phyloP scores from a whole-genome alignment of 164 flowering plant species.

The Stephania yunnanensis region DNA sequence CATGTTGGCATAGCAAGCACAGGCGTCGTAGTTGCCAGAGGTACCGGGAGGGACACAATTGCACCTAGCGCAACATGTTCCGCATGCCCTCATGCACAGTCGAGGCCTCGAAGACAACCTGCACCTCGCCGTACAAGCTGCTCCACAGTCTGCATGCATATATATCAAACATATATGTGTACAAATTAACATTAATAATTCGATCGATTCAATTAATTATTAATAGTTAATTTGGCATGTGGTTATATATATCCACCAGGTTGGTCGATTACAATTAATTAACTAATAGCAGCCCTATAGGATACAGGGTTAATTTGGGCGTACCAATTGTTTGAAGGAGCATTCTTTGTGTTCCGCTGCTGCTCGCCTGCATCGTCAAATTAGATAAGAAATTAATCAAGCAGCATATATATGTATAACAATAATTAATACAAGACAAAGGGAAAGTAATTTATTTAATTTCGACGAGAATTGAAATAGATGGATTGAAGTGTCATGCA shows the following conservation, averaged over 20 bases:
- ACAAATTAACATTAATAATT: neutral
- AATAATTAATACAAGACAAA: neutral
- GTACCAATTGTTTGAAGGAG: neutral
- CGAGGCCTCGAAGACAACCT: conserved; percentile 24
- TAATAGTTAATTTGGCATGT: no score
- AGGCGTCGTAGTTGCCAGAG: conserved; percentile 24
- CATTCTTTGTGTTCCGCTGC: neutral
- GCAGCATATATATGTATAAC: neutral
- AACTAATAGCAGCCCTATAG: no score
- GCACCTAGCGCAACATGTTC: conserved; percentile 34
- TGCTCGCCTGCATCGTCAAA: neutral
- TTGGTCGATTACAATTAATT: no score
- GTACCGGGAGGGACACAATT: conserved; percentile 39
- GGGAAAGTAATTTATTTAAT: neutral
- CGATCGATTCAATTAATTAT: neutral
- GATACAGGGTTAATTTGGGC: neutral
- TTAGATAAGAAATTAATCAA: neutral
- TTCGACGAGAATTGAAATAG: neutral
- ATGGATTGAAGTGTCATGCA: no score
- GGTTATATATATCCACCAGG: no score
- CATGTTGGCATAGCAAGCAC: conserved; percentile 31
- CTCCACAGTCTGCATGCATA: conserved; percentile 21
- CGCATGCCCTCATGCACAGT: conserved; percentile 34
- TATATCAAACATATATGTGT: no score
- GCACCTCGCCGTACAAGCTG: conserved; percentile 27